phyloP scores from a whole-genome alignment of 164 flowering plant species.

The Euptelea pleiosperma region DNA sequence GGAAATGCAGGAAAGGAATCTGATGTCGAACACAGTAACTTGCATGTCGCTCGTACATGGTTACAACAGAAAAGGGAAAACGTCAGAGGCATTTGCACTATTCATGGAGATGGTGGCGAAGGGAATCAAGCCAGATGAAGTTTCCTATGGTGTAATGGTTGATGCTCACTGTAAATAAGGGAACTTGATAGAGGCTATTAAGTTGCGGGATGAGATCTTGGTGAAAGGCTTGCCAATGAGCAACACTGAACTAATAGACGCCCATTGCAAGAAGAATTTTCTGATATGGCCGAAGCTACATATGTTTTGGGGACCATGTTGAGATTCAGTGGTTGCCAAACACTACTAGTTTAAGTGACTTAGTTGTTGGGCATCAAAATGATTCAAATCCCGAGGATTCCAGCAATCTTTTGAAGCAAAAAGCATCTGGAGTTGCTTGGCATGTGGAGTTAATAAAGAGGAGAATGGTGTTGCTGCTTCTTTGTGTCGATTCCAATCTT shows the following conservation, averaged over 20 bases:
- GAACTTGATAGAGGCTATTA: constrained; percentile 36
- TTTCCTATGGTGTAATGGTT: constrained; percentile 34
- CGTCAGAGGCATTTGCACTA: constrained; percentile 37
- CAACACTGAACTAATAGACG: constrained; percentile 22
- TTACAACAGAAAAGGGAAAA: constrained; percentile 31
- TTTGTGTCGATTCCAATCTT: neutral
- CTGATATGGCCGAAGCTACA: constrained; percentile 26
- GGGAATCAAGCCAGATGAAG: constrained; percentile 52
- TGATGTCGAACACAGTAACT: constrained; percentile 48
- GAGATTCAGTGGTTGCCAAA: constrained; percentile 33
- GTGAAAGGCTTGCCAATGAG: constrained; percentile 31
- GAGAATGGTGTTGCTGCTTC: neutral
- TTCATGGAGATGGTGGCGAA: constrained; percentile 52
- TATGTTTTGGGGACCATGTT: constrained; percentile 26
- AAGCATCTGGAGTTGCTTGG: constrained; percentile 6
- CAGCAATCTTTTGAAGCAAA: constrained; percentile 10
- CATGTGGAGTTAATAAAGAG: too few species aligned
- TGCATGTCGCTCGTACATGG: constrained; percentile 64
- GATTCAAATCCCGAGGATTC: constrained; percentile 13
- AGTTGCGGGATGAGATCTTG: constrained; percentile 39
- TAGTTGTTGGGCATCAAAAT: constrained; percentile 20
- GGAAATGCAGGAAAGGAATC: constrained; percentile 50
- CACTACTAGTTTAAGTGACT: constrained; percentile 30
- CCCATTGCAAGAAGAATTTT: constrained; percentile 28
- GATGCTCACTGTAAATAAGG: constrained; percentile 39